Base-by-base conservation (phyloP, 345 rosid genomes). In the Pugionium dolabratum region DNA sequence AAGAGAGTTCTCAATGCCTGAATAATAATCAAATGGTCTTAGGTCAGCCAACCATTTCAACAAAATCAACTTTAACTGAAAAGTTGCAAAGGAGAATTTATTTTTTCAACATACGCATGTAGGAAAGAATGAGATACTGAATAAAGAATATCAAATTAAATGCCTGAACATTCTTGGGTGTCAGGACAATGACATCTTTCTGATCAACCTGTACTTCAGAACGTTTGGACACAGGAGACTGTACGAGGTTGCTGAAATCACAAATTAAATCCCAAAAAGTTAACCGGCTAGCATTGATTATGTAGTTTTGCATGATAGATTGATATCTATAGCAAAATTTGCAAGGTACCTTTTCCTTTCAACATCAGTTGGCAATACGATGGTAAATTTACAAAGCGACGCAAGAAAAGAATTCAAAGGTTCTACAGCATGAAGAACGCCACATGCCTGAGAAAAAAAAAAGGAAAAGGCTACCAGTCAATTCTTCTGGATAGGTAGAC, bases 101-200 rank as follows among this genome's bases (percentile, higher is more conserved):
- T 2, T 41, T 53, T 43, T 49, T 36, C 36, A 30, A 52, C 36
- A 59, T 66, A 62, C 44, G 50, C 71, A 43, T 34, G 39, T 59
- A 36, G 7, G 8, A 54, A 47, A 59, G 47, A 72, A 42, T 58
- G 42, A 64, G 29, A 28, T 47, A 39, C 26, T 62, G 55, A 25
- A 43, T 69, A 8, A 27, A 55, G 49, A 59, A 26, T 59, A 68
- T 31, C 45, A 55, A 74, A 41, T 25, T 30, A 69, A 29, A 59
- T 78, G 88, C 97, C 99, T 94, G 99, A 54, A 94, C 99, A 87
- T 94, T 94, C 78, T 94, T 94, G 29, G 92, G 87, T 48, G 97
- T 88, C 54, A 94, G 90, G 64, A 90, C 83, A 75, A 88, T 60
- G 45, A 45, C 82, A 64, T 94, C 99, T 79, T 80, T 84, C 78